Conservation (phyloP, 768 basidiomycete genomes). For the Rhizopogon rudus region DNA sequence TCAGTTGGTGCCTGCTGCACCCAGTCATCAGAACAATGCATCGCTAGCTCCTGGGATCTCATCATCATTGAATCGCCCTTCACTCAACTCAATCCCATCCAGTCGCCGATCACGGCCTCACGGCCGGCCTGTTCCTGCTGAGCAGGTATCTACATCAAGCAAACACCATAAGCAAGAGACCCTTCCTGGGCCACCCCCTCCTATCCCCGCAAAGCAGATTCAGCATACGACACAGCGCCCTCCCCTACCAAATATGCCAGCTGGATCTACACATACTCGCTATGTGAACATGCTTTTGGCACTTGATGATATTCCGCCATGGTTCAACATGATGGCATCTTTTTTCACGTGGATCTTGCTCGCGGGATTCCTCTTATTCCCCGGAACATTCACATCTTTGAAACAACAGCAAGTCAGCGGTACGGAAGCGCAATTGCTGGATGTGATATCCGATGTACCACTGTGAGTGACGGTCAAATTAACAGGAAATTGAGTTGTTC, state of each 20-base stretch:
- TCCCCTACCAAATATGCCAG: slow-evolving; percentile 16
- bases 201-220: slow-evolving; percentile 11
- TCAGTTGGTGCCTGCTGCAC: neutral
- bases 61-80: slow-evolving; percentile 5
- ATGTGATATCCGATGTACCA: slow-evolving; percentile 36
- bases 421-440: slow-evolving; percentile 28
- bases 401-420: slow-evolving; percentile 17
- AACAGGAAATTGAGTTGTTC: neutral
- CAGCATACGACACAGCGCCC: slow-evolving; percentile 16
- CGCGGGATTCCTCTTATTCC: slow-evolving; percentile 59
- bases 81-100: slow-evolving; percentile 3
- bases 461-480: slow-evolving; percentile 32
- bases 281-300: slow-evolving; percentile 63
- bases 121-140: slow-evolving; percentile 7
- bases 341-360: slow-evolving; percentile 63
- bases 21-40: slow-evolving; percentile 5
- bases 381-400: slow-evolving; percentile 54
- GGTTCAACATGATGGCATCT: slow-evolving; percentile 45
- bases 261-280: slow-evolving; percentile 32
- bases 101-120: slow-evolving; percentile 15
- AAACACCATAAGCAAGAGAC: neutral
- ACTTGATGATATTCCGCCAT: slow-evolving; percentile 46
- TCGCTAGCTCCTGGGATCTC: slow-evolving; percentile 9
- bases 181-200: neutral
- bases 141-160: neutral